These are phyloP conservation scores for Fusarium burgessii DNA, from an alignment of 2,329 filamentous ascomycete genomes.

Conservation along the genomic window DNA sequence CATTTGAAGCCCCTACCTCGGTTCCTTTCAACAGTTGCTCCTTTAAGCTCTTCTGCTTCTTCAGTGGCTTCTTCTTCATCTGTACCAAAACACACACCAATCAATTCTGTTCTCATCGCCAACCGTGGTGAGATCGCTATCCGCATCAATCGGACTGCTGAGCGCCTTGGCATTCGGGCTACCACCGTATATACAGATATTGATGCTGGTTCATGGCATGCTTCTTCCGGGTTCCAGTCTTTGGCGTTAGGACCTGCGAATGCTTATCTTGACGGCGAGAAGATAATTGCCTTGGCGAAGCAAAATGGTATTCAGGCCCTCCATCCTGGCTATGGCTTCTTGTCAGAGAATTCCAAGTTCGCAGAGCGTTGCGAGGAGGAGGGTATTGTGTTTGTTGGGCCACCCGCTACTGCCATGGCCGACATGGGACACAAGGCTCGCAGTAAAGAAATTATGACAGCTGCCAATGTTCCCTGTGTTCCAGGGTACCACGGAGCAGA, in stretches of 20 bases:
- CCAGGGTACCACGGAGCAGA: slow-evolving; percentile 93
- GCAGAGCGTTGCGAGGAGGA: slow-evolving; percentile 89
- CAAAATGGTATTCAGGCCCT: slow-evolving; percentile 88
- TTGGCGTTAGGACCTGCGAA: slow-evolving; percentile 85
- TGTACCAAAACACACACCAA: slow-evolving; percentile 59
- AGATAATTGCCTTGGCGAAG: slow-evolving; percentile 90
- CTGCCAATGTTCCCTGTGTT: slow-evolving; percentile 94
- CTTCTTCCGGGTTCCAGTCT: slow-evolving; percentile 83
- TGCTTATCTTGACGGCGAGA: slow-evolving; percentile 92
- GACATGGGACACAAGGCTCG: slow-evolving; percentile 95
- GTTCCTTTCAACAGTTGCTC: slow-evolving; percentile 52
- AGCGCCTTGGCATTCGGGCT: slow-evolving; percentile 88
- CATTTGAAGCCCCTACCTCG: slow-evolving; percentile 60
- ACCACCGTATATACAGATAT: slow-evolving; percentile 96
- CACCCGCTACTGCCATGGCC: slow-evolving; percentile 82
- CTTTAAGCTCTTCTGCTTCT: slow-evolving; percentile 50
- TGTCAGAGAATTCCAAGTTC: slow-evolving; percentile 94
- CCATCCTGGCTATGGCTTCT: slow-evolving; percentile 95
- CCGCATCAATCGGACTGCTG: slow-evolving; percentile 89
- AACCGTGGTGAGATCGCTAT: slow-evolving; percentile 98
- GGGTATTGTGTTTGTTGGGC: slow-evolving; percentile 93
- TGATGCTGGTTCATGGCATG: slow-evolving; percentile 88
- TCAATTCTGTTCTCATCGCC: slow-evolving; percentile 89
- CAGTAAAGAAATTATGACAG: slow-evolving; percentile 96
- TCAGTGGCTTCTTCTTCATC: slow-evolving; percentile 48